phyloP scores from a whole-genome alignment of 1,139 yeast genomes.

The Geotrichum bryndzae region DNA sequence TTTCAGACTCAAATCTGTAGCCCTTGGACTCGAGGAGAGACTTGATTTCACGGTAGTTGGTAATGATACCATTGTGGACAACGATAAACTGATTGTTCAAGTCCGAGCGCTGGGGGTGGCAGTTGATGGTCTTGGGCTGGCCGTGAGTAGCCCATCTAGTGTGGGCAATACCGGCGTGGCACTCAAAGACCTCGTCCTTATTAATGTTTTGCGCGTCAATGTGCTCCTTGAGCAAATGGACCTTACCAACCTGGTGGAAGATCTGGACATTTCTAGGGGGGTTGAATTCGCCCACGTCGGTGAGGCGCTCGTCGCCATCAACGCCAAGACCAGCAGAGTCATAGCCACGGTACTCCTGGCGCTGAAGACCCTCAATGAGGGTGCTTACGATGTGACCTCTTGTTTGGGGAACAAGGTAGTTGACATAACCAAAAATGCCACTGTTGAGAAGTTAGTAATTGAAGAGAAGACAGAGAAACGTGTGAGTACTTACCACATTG shows the following conservation, averaged over 20 bases:
- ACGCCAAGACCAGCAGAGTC: slow-evolving; percentile 96
- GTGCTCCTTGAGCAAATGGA: slow-evolving; percentile 67
- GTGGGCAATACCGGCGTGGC: slow-evolving; percentile 96
- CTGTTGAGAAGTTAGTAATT: slow-evolving; percentile 32
- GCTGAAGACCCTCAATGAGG: slow-evolving; percentile 82
- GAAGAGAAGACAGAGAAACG: background rate
- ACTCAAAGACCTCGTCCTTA: slow-evolving; percentile 58
- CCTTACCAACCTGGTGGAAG: slow-evolving; percentile 89
- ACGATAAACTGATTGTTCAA: slow-evolving; percentile 74
- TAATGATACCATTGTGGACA: slow-evolving; percentile 97
- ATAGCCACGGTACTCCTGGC: slow-evolving; percentile 96
- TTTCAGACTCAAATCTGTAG: slow-evolving; percentile 78
- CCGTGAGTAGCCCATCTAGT: slow-evolving; percentile 99
- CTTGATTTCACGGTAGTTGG: slow-evolving; percentile 87
- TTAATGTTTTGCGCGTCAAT: slow-evolving; percentile 50
- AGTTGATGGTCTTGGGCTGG: slow-evolving; percentile 75
- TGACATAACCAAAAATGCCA: slow-evolving; percentile 98
- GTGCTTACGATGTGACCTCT: slow-evolving; percentile 90
- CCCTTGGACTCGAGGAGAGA: slow-evolving; percentile 78
- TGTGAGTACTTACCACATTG: slow-evolving; percentile 15
- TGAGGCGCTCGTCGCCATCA: slow-evolving; percentile 65
- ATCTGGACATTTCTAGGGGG: slow-evolving; percentile 46
- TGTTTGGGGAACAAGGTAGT: slow-evolving; percentile 84
- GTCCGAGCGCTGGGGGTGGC: slow-evolving; percentile 96
- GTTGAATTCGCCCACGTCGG: slow-evolving; percentile 27